A percentile compares a stretch with the other conserved stretches of the same genome.
Conservation (phyloP, 176 grass and related monocot species). For the Aegilops bicornis region DNA sequence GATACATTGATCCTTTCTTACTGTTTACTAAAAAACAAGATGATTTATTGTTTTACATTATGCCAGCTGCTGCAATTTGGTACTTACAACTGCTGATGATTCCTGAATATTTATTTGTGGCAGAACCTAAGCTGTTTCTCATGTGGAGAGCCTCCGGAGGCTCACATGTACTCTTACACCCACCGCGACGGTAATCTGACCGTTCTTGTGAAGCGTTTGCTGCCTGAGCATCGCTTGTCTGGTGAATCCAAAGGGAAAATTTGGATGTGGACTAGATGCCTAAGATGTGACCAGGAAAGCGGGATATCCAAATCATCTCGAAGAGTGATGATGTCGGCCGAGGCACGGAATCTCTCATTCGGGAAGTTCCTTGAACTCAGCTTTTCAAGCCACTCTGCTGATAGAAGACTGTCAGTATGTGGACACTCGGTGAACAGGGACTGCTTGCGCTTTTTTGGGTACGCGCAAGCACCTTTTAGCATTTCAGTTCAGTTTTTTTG, state of each 20-base stretch:
- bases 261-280: conserved; percentile 95
- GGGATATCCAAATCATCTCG: conserved; percentile 46
- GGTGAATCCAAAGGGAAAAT: conserved; percentile 77
- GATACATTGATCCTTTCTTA: background rate
- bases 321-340: conserved; percentile 65
- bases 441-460: conserved; percentile 93
- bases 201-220: conserved; percentile 61
- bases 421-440: conserved; percentile 87
- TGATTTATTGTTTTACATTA: background rate
- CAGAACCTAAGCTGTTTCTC: conserved; percentile 74
- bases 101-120: conserved; percentile 24
- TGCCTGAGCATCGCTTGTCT: conserved; percentile 44
- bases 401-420: conserved; percentile 72
- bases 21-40: background rate
- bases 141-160: conserved; percentile 80
- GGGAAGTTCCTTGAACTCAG: conserved; percentile 96
- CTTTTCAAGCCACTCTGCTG: conserved; percentile 85
- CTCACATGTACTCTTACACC: conserved; percentile 80
- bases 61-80: background rate
- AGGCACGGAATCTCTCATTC: conserved; percentile 77
- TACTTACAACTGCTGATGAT: background rate
- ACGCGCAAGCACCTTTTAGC: background rate
- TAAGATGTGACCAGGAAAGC: conserved; percentile 71
- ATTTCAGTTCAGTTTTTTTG: too few relatives aligned
- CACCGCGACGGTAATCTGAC: conserved; percentile 81